phyloP scores from a whole-genome alignment of 2,329 filamentous ascomycete species.

The Aureobasidium vineae region DNA sequence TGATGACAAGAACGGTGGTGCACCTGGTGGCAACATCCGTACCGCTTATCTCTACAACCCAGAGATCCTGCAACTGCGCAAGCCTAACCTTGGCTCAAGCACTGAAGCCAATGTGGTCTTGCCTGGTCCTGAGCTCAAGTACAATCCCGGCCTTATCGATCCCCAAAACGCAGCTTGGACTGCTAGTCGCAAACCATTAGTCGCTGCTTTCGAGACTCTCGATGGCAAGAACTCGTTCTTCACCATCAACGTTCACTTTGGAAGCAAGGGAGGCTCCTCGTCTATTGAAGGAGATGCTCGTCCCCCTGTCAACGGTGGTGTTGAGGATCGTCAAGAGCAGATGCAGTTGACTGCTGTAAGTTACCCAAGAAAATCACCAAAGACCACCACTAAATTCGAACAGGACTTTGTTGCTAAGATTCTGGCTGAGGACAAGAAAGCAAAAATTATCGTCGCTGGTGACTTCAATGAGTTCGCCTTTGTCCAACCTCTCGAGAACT shows the following conservation, averaged over 20 bases:
- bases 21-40: conserved; percentile 70
- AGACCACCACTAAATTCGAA: background rate
- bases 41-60: conserved; percentile 68
- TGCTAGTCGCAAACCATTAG: conserved; percentile 64
- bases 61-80: conserved; percentile 57
- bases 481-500: conserved; percentile 58
- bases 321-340: conserved; percentile 58
- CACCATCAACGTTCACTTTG: conserved; percentile 69
- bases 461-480: conserved; percentile 73
- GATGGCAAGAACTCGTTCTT: conserved; percentile 60
- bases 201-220: conserved; percentile 62
- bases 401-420: conserved; percentile 59
- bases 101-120: conserved; percentile 59
- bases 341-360: conserved; percentile 58
- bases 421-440: conserved; percentile 55
- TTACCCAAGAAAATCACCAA: conserved; percentile 26
- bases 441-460: conserved; percentile 60
- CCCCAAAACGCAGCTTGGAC: conserved; percentile 60
- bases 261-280: conserved; percentile 64
- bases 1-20: conserved; percentile 62
- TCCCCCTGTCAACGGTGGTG: conserved; percentile 64
- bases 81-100: conserved; percentile 56
- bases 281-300: conserved; percentile 64
- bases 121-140: conserved; percentile 58
- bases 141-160: conserved; percentile 68